phyloP scores from a whole-genome alignment of 306 rosid genomes.

The Alnus glutinosa region DNA sequence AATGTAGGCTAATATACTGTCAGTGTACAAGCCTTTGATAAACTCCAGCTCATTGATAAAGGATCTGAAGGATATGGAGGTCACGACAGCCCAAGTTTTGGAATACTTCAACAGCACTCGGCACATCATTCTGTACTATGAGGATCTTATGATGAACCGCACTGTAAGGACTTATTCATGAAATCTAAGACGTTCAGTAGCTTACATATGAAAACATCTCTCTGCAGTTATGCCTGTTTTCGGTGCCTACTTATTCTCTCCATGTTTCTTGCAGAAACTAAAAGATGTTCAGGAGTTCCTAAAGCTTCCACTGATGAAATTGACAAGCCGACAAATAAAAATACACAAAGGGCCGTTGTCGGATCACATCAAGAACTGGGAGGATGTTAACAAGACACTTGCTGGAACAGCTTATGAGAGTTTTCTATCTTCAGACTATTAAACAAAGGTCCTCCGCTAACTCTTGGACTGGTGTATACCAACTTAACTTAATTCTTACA shows the following conservation, averaged over 20 bases:
- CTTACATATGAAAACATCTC: too few species aligned
- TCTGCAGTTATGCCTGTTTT: background rate
- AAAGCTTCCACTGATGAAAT: slow-evolving; percentile 60
- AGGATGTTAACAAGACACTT: slow-evolving; percentile 69
- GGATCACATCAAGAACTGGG: slow-evolving; percentile 81
- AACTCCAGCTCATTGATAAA: slow-evolving; percentile 58
- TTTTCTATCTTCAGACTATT: slow-evolving; percentile 69
- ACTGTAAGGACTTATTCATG: slow-evolving; percentile 52
- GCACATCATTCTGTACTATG: slow-evolving; percentile 75
- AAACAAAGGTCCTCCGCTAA: slow-evolving; percentile 34
- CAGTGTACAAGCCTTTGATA: slow-evolving; percentile 75
- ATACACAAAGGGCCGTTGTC: slow-evolving; percentile 75
- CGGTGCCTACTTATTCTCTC: slow-evolving; percentile 1
- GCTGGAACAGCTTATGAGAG: slow-evolving; percentile 67
- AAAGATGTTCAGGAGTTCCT: slow-evolving; percentile 70
- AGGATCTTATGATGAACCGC: slow-evolving; percentile 70
- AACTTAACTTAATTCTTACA: slow-evolving; percentile 36
- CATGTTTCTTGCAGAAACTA: slow-evolving; percentile 60
- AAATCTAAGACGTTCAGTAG: background rate
- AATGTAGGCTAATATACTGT: slow-evolving; percentile 73
- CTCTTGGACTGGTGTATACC: slow-evolving; percentile 50
- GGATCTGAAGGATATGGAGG: slow-evolving; percentile 70
- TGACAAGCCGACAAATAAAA: slow-evolving; percentile 80
- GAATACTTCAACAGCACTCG: slow-evolving; percentile 73
- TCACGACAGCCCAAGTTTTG: slow-evolving; percentile 54